Conservation (phyloP, 805 yeast species). For the Hanseniaspora pseudoguilliermondii region DNA sequence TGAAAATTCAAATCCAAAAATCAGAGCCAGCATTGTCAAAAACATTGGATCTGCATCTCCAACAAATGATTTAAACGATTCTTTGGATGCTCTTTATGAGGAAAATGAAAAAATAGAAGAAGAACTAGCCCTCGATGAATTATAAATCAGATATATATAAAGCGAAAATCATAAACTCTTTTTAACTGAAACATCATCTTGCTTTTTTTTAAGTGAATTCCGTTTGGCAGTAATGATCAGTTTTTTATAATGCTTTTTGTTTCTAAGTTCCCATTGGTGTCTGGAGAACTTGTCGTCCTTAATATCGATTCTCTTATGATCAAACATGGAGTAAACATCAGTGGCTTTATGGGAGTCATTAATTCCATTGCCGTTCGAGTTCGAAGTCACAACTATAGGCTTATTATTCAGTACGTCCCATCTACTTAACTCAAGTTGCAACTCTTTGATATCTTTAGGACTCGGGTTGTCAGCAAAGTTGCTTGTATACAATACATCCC, state of each 20-base stretch:
- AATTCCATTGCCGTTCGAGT: constrained; percentile 13
- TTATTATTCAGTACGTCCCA: constrained; percentile 46
- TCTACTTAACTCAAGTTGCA: constrained; percentile 44
- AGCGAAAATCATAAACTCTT: not conserved
- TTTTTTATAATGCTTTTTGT: constrained; percentile 30
- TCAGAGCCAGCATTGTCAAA: not conserved
- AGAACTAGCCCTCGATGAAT: constrained; percentile 11
- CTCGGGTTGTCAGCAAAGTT: constrained; percentile 53
- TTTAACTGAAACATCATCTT: not conserved
- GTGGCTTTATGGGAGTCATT: not conserved
- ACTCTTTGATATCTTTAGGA: constrained; percentile 45
- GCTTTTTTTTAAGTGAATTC: constrained; percentile 18
- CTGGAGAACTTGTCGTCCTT: constrained; percentile 38
- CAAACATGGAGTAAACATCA: constrained; percentile 2
- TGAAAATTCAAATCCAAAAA: not conserved
- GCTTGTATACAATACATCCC: constrained; percentile 65
- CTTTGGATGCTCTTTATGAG: constrained; percentile 12
- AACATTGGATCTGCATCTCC: not conserved
- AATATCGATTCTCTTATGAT: constrained; percentile 22
- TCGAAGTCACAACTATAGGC: constrained; percentile 15
- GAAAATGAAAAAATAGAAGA: constrained; percentile 11
- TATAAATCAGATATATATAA: not conserved
- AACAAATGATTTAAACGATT: constrained; percentile 10
- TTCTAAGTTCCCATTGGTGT: constrained; percentile 32
- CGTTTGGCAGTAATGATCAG: constrained; percentile 30